phyloP scores from a whole-genome alignment of 2,329 filamentous ascomycete genomes.

The Dothideomycetes sp. region DNA sequence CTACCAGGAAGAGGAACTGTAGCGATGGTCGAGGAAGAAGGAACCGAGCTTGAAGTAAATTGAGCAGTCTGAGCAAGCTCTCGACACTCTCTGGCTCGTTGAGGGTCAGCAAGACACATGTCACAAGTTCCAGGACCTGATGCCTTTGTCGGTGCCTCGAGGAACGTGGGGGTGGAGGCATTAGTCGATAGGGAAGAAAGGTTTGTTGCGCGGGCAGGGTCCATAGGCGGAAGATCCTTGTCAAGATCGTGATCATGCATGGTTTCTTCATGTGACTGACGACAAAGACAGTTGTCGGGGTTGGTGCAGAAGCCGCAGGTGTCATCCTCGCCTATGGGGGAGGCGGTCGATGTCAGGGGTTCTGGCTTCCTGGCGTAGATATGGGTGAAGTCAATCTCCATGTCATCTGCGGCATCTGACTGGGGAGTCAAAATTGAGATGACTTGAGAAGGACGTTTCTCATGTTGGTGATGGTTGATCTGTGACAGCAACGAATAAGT shows the following conservation, averaged over 20 bases:
- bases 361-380: conserved; percentile 10
- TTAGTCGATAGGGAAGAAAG: not conserved
- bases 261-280: conserved; percentile 10
- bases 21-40: not conserved
- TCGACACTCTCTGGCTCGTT: conserved; percentile 15
- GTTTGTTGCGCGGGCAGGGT: conserved; percentile 1
- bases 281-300: conserved; percentile 14
- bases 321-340: conserved; percentile 9
- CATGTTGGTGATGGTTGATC: not conserved
- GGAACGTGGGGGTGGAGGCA: conserved; percentile 2
- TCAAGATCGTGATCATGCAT: not conserved
- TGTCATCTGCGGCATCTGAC: conserved; percentile 1
- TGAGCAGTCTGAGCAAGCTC: conserved; percentile 14
- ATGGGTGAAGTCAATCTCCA: conserved; percentile 16
- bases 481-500: too few species aligned
- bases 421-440: conserved; percentile 13
- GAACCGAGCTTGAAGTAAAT: conserved; percentile 5
- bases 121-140: conserved; percentile 16
- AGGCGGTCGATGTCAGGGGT: not conserved
- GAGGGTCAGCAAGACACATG: conserved; percentile 15
- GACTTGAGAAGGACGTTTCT: not conserved
- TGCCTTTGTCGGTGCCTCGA: conserved; percentile 11
- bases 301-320: conserved; percentile 16
- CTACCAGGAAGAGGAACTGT: conserved; percentile 4
- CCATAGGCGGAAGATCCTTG: conserved; percentile 10